Conservation (phyloP, 179 eudicot species). For the Monotropa hypopitys region DNA sequence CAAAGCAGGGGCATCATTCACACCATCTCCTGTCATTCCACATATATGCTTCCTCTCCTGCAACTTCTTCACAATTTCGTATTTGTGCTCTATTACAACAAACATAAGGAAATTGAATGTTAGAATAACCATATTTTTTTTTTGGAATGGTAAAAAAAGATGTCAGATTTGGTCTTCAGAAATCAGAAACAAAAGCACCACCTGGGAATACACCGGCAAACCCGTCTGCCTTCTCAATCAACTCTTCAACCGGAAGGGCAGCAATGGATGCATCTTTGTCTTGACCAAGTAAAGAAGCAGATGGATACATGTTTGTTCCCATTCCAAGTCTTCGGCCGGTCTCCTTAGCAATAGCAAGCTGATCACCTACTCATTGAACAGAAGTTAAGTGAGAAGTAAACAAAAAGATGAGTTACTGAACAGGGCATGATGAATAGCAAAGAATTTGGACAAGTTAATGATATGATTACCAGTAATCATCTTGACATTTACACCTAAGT, state of each 20-base stretch:
- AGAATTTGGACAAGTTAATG: conserved; percentile 3
- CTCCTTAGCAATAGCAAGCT: conserved; percentile 82
- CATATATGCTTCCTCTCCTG: conserved; percentile 80
- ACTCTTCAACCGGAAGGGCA: conserved; percentile 57
- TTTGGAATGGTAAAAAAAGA: not conserved
- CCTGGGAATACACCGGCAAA: conserved; percentile 97
- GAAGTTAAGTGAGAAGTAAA: not conserved
- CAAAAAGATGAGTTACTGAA: not conserved
- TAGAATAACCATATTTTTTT: conserved; percentile 2
- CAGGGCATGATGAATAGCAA: not conserved
- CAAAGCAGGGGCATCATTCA: conserved; percentile 84
- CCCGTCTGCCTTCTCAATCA: conserved; percentile 90
- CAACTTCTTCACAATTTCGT: conserved; percentile 76
- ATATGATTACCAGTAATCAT: conserved; percentile 65
- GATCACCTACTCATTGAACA: conserved; percentile 45
- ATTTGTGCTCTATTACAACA: conserved; percentile 55
- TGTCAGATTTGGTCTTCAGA: not conserved
- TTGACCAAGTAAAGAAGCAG: conserved; percentile 66
- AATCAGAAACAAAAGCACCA: conserved; percentile 22
- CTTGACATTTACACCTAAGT: conserved; percentile 81
- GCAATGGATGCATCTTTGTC: conserved; percentile 45
- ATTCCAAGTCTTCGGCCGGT: conserved; percentile 83
- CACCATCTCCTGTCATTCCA: conserved; percentile 97
- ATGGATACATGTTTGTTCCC: conserved; percentile 96
- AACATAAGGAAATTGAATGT: not conserved